Evolutionary conservation across 2,329 filamentous ascomycete species (phyloP).

Genomic region (Aspergillus awamori): DNA sequence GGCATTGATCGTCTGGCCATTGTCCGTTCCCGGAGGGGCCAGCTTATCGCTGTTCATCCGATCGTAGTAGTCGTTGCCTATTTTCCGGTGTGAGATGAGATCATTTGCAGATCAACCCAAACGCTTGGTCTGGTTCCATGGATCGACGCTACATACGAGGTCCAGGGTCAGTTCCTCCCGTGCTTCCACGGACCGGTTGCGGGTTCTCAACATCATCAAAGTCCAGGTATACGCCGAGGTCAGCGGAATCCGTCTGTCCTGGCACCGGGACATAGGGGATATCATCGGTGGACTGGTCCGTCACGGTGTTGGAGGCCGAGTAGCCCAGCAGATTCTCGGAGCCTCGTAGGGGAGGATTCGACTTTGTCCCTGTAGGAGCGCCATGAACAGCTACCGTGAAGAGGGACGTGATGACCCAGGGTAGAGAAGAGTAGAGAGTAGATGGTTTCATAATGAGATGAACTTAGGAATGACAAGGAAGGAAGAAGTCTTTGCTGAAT

Average conservation of each 20-base stretch:
- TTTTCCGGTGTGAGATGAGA: conserved; percentile 1
- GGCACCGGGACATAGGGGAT: conserved; percentile 49
- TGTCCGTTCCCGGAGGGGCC: conserved; percentile 58
- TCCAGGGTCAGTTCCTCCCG: conserved; percentile 56
- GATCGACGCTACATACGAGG: conserved; percentile 41
- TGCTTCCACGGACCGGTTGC: conserved; percentile 58
- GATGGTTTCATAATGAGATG: conserved; percentile 16
- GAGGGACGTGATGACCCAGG: background rate
- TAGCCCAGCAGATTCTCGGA: conserved; percentile 42
- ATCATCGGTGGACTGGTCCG: conserved; percentile 40
- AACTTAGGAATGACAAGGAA: background rate
- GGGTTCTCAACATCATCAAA: conserved; percentile 56
- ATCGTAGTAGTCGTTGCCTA: conserved; percentile 54
- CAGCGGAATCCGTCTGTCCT: conserved; percentile 55
- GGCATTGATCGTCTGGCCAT: conserved; percentile 44
- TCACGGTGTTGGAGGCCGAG: conserved; percentile 40
- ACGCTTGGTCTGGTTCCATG: background rate
- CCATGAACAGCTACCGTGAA: conserved; percentile 17
- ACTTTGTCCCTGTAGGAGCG: conserved; percentile 7
- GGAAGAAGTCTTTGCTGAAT: background rate
- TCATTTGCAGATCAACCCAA: background rate
- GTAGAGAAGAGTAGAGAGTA: conserved; percentile 5
- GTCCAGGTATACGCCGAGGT: conserved; percentile 58
- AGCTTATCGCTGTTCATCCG: conserved; percentile 58
- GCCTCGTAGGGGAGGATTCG: conserved; percentile 35